Conservation (phyloP, 495 filamentous ascomycete species). For the Chaetomidium leptoderma region DNA sequence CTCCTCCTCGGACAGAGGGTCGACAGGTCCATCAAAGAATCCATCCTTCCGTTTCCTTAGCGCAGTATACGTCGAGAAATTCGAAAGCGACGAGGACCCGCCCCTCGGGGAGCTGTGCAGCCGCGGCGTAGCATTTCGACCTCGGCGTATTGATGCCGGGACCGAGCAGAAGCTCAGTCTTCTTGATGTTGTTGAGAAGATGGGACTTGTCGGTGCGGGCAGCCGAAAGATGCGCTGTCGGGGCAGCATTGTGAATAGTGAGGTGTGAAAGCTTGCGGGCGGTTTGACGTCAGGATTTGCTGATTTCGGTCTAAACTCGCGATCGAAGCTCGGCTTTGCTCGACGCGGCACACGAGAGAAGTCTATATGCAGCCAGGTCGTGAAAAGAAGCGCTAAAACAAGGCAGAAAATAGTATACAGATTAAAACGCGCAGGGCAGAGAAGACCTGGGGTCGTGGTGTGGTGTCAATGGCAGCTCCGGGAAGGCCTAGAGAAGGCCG, state of each 20-base stretch:
- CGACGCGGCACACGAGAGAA: neutral
- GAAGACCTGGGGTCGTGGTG: neutral
- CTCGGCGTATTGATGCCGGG: slow-evolving; percentile 14
- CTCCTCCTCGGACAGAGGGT: slow-evolving; percentile 45
- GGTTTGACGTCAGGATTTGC: slow-evolving; percentile 27
- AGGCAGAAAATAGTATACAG: slow-evolving; percentile 15
- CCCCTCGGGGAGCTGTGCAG: slow-evolving; percentile 20
- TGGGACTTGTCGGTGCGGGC: slow-evolving; percentile 21
- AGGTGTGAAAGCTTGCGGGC: slow-evolving; percentile 1
- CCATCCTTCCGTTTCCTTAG: slow-evolving; percentile 43
- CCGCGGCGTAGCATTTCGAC: slow-evolving; percentile 16
- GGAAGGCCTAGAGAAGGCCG: slow-evolving; percentile 16
- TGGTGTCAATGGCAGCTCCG: slow-evolving; percentile 17
- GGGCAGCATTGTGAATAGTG: slow-evolving; percentile 29
- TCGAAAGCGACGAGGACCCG: slow-evolving; percentile 20
- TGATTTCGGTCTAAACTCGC: neutral
- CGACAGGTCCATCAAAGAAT: slow-evolving; percentile 41
- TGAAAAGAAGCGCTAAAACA: slow-evolving; percentile 4
- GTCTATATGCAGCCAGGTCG: slow-evolving; percentile 1
- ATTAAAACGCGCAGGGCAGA: slow-evolving; percentile 8
- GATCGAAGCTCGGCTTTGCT: slow-evolving; percentile 2
- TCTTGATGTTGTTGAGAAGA: slow-evolving; percentile 16
- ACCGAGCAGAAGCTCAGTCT: slow-evolving; percentile 18
- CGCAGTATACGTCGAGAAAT: slow-evolving; percentile 39
- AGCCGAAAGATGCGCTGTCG: slow-evolving; percentile 32